Percentiles rank a stretch among this genome's conserved stretches.
Conservation (phyloP, 2,329 filamentous ascomycete species). For the Acephala macrosclerotiorum region DNA sequence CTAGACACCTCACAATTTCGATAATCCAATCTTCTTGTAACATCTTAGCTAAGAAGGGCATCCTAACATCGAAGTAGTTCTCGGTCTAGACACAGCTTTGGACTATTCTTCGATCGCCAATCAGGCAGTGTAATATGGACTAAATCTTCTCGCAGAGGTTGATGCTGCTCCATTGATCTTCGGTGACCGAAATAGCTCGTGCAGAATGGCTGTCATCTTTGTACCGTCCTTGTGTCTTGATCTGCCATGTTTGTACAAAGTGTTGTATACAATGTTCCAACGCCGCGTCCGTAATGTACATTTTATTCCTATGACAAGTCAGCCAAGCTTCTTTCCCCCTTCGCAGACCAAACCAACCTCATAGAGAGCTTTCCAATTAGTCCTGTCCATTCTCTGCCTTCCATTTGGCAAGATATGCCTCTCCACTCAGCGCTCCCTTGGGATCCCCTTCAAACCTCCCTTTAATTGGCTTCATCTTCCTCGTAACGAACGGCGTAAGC, state of each 20-base stretch:
- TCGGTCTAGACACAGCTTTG: background rate
- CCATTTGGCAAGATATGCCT: conserved; percentile 69
- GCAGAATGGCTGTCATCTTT: no score
- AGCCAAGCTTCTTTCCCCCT: background rate
- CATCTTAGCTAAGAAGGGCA: no score
- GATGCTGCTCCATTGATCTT: background rate
- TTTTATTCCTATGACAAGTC: conserved; percentile 1
- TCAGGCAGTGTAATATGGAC: background rate
- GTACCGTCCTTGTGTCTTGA: background rate
- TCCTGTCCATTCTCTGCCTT: conserved; percentile 68
- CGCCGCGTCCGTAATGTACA: conserved; percentile 28
- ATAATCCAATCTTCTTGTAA: no score
- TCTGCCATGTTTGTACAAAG: conserved; percentile 21
- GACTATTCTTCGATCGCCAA: background rate
- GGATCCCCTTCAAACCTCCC: conserved; percentile 61
- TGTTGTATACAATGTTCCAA: conserved; percentile 29
- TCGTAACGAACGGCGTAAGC: conserved; percentile 82
- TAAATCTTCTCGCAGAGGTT: background rate
- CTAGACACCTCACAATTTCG: no score
- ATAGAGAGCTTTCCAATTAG: conserved; percentile 26
- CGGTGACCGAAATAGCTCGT: background rate
- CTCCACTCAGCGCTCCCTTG: conserved; percentile 66
- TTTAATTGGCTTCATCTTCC: conserved; percentile 58
- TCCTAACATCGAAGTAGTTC: background rate
- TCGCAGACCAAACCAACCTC: conserved; percentile 18